Base-by-base conservation (phyloP, 169 alveolate species). In the Plasmodium sp. region DNA sequence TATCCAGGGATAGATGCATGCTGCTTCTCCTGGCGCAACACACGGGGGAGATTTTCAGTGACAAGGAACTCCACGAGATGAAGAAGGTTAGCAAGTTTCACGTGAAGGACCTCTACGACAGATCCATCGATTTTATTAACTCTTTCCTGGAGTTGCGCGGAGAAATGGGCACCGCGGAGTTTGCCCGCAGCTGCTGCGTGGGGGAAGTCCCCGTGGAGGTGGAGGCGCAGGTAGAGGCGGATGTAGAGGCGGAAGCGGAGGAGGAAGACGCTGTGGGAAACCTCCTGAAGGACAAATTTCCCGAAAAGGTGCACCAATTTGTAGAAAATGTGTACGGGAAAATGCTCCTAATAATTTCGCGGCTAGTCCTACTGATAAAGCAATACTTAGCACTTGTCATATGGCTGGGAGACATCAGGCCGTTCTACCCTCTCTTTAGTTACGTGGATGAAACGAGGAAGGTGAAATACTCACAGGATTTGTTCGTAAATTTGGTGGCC, bases 351-450 rank as follows among this genome's bases (percentile, higher is more conserved):
- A 92, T 92, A 27, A 92, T 92, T 39, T 92, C 92, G 84, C 82
- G 84, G 33, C 31, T 92, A 51, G 95, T 81, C 9, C 92, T 81
- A 22, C 39, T 92, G 56, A 82, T 92, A 71, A 92, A 92, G 41
- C 48, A 92, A 82, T 92, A 92, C 83, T 41, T 92, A 92, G 34
- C 84, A 10, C 79, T 92, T 73, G 72, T 92, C 5, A 81, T 92
- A 3, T 92, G 95, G 95, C 73, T 92, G 33, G 92, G 92, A 33
- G 95, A 92, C 27, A 48, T 92, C 34, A 92, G 67, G 83, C 95
- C 95, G 14, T 92, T 92, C 58, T 92, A 71, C 58, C 95, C 95
- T 43, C 86, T 92, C 75, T 92, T 92, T 81, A 92, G 92, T 82
- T 81, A 92, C 34, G 41, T 54, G 36, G 92, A 81, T 92, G 85